Percentiles rank a stretch among this genome's conserved stretches.
These are phyloP conservation scores for Sclerotinia glacialis DNA, from an alignment of 2,329 filamentous ascomycete genomes.

Conservation along the genomic window DNA sequence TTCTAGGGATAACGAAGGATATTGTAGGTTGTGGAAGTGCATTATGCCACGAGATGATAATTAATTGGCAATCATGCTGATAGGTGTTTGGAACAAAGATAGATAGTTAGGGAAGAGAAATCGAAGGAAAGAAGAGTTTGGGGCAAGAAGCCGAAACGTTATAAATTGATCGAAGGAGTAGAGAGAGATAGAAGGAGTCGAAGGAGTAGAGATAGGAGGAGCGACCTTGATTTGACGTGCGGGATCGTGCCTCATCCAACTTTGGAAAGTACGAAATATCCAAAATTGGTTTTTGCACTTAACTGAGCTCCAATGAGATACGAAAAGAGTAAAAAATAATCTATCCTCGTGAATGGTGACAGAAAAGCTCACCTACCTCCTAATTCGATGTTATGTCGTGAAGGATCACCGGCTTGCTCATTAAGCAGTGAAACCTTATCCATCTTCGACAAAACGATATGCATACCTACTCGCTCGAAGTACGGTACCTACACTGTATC, in stretches of 20 bases:
- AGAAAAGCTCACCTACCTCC: background rate
- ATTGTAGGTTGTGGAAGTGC: slow-evolving; percentile 13
- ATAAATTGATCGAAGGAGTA: background rate
- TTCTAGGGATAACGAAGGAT: slow-evolving; percentile 16
- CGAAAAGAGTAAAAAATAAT: background rate
- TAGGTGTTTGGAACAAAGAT: background rate
- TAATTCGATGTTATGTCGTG: background rate
- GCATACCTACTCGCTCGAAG: background rate
- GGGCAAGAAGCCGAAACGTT: background rate
- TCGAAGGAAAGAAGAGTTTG: background rate
- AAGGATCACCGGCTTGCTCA: background rate
- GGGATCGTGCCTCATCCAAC: background rate
- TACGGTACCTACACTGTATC: background rate
- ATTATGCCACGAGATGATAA: background rate
- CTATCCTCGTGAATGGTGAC: background rate
- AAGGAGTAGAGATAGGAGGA: background rate
- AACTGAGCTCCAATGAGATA: background rate
- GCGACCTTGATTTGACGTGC: background rate
- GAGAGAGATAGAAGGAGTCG: background rate
- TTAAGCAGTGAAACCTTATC: slow-evolving; percentile 2
- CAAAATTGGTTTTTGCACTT: background rate
- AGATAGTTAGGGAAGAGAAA: background rate
- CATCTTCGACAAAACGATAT: slow-evolving; percentile 2
- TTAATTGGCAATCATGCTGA: background rate
- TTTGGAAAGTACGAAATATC: background rate